Conservation (phyloP, 768 basidiomycete genomes). For the Infundibulicybe gibba region DNA sequence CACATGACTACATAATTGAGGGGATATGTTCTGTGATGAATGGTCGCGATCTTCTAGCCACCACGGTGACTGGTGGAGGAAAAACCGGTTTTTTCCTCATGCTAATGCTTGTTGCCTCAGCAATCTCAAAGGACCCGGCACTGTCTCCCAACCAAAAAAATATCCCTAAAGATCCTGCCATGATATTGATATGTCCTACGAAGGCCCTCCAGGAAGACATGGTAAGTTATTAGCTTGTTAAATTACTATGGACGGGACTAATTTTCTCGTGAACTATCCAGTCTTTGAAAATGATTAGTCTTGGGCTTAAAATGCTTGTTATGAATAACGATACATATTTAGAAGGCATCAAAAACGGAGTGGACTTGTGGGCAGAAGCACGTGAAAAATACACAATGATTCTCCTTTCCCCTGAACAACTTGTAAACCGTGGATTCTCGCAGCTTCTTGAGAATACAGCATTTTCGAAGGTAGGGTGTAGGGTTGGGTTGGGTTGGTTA, state of each 20-base stretch:
- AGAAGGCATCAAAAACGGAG: neutral
- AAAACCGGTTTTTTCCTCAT: conserved; percentile 14
- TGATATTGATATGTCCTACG: conserved; percentile 4
- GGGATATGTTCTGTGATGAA: conserved; percentile 12
- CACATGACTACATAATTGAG: conserved; percentile 17
- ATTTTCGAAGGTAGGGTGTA: neutral
- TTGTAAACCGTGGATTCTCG: neutral
- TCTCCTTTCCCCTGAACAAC: conserved; percentile 2
- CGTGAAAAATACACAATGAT: neutral
- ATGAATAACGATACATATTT: conserved; percentile 2
- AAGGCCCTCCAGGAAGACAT: conserved; percentile 3
- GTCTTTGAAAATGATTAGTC: conserved; percentile 4
- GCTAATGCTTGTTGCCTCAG: conserved; percentile 12
- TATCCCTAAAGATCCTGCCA: conserved; percentile 3
- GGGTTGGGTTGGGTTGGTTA: too few relatives aligned
- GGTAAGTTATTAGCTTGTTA: too few relatives aligned
- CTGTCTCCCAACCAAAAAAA: neutral
- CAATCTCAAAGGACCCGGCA: conserved; percentile 4
- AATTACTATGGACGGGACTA: too few relatives aligned
- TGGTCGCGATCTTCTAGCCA: conserved; percentile 11
- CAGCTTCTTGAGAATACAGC: conserved; percentile 3
- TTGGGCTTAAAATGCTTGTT: neutral
- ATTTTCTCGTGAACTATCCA: neutral
- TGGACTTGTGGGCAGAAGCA: conserved; percentile 2
- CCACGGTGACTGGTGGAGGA: conserved; percentile 10